A percentile compares a stretch with the other conserved stretches of the same genome.
Evolutionary conservation across 2,329 filamentous ascomycete species (phyloP).

Genomic region (Geosmithia flava): DNA sequence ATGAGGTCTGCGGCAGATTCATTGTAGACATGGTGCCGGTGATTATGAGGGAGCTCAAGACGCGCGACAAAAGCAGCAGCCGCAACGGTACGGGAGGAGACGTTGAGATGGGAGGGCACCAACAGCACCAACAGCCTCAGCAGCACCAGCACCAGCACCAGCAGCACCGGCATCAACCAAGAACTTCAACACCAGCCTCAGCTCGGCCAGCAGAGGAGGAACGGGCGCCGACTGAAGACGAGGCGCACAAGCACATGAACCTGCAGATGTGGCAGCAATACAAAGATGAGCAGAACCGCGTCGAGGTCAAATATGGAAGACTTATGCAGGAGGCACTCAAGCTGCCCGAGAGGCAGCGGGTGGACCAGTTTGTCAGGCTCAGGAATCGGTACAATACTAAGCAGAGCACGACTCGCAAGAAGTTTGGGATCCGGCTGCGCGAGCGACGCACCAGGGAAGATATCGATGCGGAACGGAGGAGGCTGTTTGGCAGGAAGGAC

Average conservation of each 20-base stretch:
- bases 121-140: background rate
- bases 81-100: background rate
- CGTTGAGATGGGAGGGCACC: background rate
- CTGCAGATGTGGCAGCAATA: conserved; percentile 5
- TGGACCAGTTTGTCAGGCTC: conserved; percentile 24
- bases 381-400: conserved; percentile 43
- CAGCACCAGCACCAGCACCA: background rate
- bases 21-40: background rate
- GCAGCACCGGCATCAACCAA: background rate
- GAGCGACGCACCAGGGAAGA: conserved; percentile 32
- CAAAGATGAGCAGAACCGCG: conserved; percentile 12
- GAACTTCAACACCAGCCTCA: too few species aligned
- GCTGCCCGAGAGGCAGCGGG: conserved; percentile 19
- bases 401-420: conserved; percentile 44
- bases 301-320: conserved; percentile 21
- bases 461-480: conserved; percentile 29
- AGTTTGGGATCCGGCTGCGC: conserved; percentile 41
- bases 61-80: too few species aligned
- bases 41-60: background rate
- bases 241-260: conserved; percentile 33
- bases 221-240: conserved; percentile 6
- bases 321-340: conserved; percentile 28
- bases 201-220: background rate
- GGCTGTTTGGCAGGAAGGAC: conserved; percentile 12
- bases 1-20: conserved; percentile 33